Conservation (phyloP, 2,329 filamentous ascomycete species). For the Sclerotinia borealis region DNA sequence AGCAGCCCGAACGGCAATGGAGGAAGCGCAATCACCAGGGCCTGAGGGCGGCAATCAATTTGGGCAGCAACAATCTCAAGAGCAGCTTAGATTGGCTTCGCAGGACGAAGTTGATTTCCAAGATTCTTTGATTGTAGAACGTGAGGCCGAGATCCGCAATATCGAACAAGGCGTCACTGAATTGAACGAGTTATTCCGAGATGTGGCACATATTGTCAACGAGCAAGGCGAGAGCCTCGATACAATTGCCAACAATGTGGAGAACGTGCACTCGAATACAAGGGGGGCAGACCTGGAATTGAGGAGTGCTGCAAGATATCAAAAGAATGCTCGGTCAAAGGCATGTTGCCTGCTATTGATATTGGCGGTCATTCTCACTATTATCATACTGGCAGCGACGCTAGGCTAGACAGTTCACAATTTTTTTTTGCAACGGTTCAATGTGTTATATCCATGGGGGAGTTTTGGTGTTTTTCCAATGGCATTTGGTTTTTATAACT, state of each 20-base stretch:
- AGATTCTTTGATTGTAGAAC: conserved; percentile 89
- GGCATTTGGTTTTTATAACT: not conserved
- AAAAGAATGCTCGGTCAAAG: conserved; percentile 92
- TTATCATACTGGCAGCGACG: conserved; percentile 82
- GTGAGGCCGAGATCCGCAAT: conserved; percentile 92
- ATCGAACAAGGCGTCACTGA: conserved; percentile 96
- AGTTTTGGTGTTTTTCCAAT: conserved; percentile 13
- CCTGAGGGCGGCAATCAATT: conserved; percentile 34
- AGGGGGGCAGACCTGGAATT: conserved; percentile 81
- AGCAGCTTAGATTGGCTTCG: conserved; percentile 73
- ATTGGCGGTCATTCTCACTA: conserved; percentile 78
- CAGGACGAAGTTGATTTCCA: conserved; percentile 98
- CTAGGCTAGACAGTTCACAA: conserved; percentile 57
- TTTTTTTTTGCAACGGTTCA: not conserved
- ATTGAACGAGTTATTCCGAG: conserved; percentile 91
- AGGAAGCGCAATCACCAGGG: conserved; percentile 45
- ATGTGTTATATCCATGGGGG: conserved; percentile 11
- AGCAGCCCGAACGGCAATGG: conserved; percentile 74
- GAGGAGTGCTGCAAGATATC: conserved; percentile 79
- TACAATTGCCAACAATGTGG: conserved; percentile 82
- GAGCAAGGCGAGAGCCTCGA: conserved; percentile 89
- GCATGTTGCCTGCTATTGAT: conserved; percentile 89
- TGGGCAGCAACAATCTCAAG: conserved; percentile 59
- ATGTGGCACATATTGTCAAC: conserved; percentile 94
- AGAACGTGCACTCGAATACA: conserved; percentile 75